Percentiles rank a stretch among this genome's conserved stretches.
Conservation (phyloP, 139 green algal species). For the Chlorella ohadii region DNA sequence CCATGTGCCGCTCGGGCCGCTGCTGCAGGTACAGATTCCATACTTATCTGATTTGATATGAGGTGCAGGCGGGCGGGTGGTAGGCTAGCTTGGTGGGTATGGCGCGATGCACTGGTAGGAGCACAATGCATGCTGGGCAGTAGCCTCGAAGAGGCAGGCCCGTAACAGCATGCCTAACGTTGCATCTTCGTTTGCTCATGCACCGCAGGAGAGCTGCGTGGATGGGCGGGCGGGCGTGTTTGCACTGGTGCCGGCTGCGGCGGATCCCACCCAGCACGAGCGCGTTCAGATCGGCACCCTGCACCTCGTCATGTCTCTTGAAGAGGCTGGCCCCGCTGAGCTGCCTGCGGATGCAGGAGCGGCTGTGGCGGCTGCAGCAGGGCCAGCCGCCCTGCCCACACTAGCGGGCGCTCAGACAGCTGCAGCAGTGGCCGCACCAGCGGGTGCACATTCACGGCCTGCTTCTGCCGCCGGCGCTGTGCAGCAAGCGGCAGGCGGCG, state of each 20-base stretch:
- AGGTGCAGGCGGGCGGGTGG: no score
- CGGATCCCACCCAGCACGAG: not conserved
- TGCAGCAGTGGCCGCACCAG: not conserved
- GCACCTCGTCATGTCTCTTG: constrained; percentile 43
- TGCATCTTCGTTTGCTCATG: no score
- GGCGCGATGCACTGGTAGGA: no score
- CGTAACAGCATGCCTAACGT: no score
- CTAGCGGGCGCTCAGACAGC: not conserved
- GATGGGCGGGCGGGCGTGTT: constrained; percentile 54
- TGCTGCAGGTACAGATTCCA: constrained; percentile 57
- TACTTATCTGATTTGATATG: no score
- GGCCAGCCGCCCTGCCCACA: not conserved
- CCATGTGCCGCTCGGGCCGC: constrained; percentile 43
- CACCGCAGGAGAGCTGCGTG: constrained; percentile 54
- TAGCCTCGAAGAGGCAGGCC: no score
- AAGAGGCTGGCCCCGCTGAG: constrained; percentile 42
- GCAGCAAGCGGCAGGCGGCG: no score
- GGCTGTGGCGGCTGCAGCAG: not conserved
- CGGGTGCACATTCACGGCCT: no score
- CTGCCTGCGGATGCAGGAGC: not conserved
- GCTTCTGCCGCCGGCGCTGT: no score
- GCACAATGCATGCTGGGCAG: not conserved
- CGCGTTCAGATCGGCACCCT: constrained; percentile 41
- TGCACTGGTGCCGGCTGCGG: constrained; percentile 17
- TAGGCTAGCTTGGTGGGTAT: not conserved